Conservation (phyloP, 2,329 filamentous ascomycete species). For the Colletotrichum orchidophilum region DNA sequence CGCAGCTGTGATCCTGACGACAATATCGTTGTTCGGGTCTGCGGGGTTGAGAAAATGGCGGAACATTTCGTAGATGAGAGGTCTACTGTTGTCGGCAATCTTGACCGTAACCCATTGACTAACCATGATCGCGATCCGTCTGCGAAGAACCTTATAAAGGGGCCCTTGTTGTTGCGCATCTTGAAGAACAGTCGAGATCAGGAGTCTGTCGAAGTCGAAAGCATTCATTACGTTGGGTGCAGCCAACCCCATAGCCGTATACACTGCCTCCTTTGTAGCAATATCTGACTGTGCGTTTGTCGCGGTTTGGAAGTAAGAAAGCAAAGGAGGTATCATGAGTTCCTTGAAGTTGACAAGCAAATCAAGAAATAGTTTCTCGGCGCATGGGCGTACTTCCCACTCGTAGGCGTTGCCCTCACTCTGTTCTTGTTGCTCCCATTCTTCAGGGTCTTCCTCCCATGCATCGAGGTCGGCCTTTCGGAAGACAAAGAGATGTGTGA, state of each 20-base stretch:
- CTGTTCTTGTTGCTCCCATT: slow-evolving; percentile 93
- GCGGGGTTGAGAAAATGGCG: slow-evolving; percentile 82
- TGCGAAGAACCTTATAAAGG: slow-evolving; percentile 82
- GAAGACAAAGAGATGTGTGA: slow-evolving; percentile 90
- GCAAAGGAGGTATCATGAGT: slow-evolving; percentile 79
- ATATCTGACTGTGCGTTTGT: slow-evolving; percentile 74
- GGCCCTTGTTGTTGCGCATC: slow-evolving; percentile 75
- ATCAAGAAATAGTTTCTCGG: slow-evolving; percentile 93
- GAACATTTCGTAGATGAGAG: slow-evolving; percentile 88
- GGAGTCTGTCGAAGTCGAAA: slow-evolving; percentile 85
- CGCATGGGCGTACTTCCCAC: slow-evolving; percentile 90
- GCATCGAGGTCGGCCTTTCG: slow-evolving; percentile 84
- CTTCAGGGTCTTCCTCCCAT: slow-evolving; percentile 94
- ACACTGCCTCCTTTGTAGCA: slow-evolving; percentile 91
- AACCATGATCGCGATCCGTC: slow-evolving; percentile 87
- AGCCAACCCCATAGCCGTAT: slow-evolving; percentile 89
- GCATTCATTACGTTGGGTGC: slow-evolving; percentile 77
- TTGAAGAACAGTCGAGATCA: slow-evolving; percentile 77
- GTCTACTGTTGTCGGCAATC: slow-evolving; percentile 72
- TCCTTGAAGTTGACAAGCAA: slow-evolving; percentile 89
- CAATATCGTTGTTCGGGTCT: slow-evolving; percentile 85
- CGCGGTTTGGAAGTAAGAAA: slow-evolving; percentile 84
- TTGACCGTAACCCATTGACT: slow-evolving; percentile 90
- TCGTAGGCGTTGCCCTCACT: slow-evolving; percentile 87
- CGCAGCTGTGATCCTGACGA: slow-evolving; percentile 91